Conservation (phyloP, 768 basidiomycete species). For the Suillus hirtellus region DNA sequence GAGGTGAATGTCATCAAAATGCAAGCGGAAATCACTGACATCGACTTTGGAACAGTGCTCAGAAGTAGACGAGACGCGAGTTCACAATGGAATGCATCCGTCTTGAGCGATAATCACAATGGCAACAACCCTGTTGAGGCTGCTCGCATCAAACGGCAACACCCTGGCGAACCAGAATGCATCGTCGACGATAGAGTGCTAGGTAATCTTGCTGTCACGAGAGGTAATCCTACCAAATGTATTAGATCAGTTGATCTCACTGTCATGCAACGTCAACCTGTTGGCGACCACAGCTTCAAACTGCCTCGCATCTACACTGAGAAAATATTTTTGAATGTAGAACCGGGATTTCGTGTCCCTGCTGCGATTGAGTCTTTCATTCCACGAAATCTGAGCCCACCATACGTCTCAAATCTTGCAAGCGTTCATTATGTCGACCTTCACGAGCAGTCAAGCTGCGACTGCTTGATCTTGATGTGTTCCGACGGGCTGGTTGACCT, state of each 20-base stretch:
- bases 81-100: slow-evolving; percentile 18
- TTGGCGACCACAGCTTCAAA: slow-evolving; percentile 58
- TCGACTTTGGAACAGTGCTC: slow-evolving; percentile 41
- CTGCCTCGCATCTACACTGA: slow-evolving; percentile 48
- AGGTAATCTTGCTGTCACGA: slow-evolving; percentile 47
- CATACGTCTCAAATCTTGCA: slow-evolving; percentile 49
- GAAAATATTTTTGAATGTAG: slow-evolving; percentile 44
- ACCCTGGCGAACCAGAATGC: slow-evolving; percentile 48
- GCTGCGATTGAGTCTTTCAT: slow-evolving; percentile 41
- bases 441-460: slow-evolving; percentile 19
- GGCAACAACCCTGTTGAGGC: slow-evolving; percentile 43
- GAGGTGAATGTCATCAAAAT: neutral
- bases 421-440: slow-evolving; percentile 44
- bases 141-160: slow-evolving; percentile 40
- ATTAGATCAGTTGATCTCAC: neutral
- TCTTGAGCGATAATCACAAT: slow-evolving; percentile 51
- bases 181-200: slow-evolving; percentile 48
- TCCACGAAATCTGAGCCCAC: slow-evolving; percentile 49
- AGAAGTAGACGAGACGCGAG: slow-evolving; percentile 38
- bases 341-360: slow-evolving; percentile 38
- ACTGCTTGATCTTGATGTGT: slow-evolving; percentile 46
- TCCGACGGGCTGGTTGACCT: slow-evolving; percentile 53
- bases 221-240: slow-evolving; percentile 18
- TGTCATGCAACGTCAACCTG: slow-evolving; percentile 32
- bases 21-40: neutral